Evolutionary conservation across 1,139 yeast species (phyloP).

Genomic region (Spencermartinsiella ligniputridi): DNA sequence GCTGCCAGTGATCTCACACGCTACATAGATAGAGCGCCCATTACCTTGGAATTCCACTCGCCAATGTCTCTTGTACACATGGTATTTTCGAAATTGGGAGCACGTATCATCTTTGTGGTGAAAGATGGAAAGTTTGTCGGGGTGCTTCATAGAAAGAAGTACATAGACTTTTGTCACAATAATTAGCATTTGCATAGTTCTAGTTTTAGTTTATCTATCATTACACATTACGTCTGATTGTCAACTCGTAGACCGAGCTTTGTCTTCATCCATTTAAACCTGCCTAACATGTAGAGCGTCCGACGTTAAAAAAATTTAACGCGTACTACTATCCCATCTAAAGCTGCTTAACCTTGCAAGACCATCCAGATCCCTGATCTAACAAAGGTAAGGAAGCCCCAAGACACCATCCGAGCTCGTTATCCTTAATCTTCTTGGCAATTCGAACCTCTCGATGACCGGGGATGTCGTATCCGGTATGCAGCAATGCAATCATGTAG

Average conservation of each 20-base stretch:
- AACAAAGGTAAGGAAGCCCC: conserved; percentile 94
- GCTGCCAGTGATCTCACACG: conserved; percentile 41
- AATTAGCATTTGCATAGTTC: conserved; percentile 2
- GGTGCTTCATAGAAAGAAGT: conserved; percentile 51
- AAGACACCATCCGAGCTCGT: conserved; percentile 96
- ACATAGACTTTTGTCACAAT: conserved; percentile 42
- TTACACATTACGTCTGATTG: not conserved
- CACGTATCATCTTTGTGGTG: conserved; percentile 48
- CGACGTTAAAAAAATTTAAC: no score
- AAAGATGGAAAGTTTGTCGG: conserved; percentile 50
- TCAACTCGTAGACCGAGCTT: not conserved
- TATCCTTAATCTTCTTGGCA: conserved; percentile 80
- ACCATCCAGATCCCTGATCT: conserved; percentile 66
- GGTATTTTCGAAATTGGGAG: conserved; percentile 53
- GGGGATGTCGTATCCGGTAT: conserved; percentile 95
- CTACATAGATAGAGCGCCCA: conserved; percentile 47
- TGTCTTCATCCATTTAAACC: not conserved
- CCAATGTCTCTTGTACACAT: conserved; percentile 52
- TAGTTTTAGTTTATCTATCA: not conserved
- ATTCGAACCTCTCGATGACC: conserved; percentile 83
- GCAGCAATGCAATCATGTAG: conserved; percentile 83
- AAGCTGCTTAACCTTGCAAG: conserved; percentile 39
- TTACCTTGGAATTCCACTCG: conserved; percentile 47
- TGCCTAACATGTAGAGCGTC: no score
- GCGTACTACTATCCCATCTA: no score